phyloP scores from a whole-genome alignment of 1,284 basidiomycete species.

The Coniferiporia weirii region DNA sequence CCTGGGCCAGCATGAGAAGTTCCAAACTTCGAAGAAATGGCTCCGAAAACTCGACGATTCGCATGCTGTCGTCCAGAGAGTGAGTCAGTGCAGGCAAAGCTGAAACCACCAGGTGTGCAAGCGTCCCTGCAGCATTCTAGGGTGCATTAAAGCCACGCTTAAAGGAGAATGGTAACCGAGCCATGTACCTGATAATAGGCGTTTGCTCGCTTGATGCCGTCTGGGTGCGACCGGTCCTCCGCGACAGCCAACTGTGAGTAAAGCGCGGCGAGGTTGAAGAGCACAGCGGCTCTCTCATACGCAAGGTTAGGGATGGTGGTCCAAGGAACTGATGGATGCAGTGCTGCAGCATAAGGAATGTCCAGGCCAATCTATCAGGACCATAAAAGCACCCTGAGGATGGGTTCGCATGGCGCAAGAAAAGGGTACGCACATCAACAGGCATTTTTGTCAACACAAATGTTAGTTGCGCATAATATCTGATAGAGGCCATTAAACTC shows the following conservation, averaged over 20 bases:
- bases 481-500: constrained; percentile 29
- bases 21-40: constrained; percentile 63
- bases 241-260: constrained; percentile 67
- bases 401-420: constrained; percentile 8
- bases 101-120: constrained; percentile 58
- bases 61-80: constrained; percentile 48
- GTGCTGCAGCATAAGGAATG: constrained; percentile 73
- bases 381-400: constrained; percentile 6
- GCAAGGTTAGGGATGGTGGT: constrained; percentile 66
- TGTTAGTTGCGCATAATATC: constrained; percentile 86
- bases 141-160: background rate
- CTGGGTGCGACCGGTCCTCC: constrained; percentile 65
- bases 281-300: constrained; percentile 71
- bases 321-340: constrained; percentile 50
- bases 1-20: constrained; percentile 86
- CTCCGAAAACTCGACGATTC: constrained; percentile 60
- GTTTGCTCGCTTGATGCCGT: constrained; percentile 76
- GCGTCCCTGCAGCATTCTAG: constrained; percentile 73
- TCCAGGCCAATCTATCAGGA: constrained; percentile 64
- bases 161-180: constrained; percentile 10
- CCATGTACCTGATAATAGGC: constrained; percentile 61
- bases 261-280: constrained; percentile 83
- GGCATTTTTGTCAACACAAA: constrained; percentile 75
- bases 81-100: constrained; percentile 53
- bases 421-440: constrained; percentile 46